A percentile compares a stretch with the other conserved stretches of the same genome.
phyloP scores from a whole-genome alignment of 768 basidiomycete genomes.

The Tylopilus sp. region DNA sequence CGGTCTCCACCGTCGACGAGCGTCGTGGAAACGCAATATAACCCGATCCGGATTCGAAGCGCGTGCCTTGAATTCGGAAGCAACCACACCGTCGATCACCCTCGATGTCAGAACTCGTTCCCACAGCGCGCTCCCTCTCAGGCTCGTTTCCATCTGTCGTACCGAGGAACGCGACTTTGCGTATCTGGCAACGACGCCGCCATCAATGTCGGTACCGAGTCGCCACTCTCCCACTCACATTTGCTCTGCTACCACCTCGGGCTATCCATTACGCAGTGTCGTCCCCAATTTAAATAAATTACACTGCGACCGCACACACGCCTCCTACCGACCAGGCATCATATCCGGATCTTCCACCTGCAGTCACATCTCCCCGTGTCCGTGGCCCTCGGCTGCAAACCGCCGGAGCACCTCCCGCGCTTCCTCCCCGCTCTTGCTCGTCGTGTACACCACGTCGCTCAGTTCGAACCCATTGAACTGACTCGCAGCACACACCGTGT shows the following conservation, averaged over 20 bases:
- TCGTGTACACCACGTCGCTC: conserved; percentile 77
- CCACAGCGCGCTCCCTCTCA: neutral
- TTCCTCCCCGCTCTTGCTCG: conserved; percentile 53
- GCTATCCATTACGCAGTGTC: conserved; percentile 13
- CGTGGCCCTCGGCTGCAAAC: conserved; percentile 45
- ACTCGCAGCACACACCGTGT: conserved; percentile 96
- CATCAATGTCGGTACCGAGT: conserved; percentile 16
- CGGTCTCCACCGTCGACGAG: neutral
- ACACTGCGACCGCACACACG: conserved; percentile 8
- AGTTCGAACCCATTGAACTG: conserved; percentile 91
- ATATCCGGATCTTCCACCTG: neutral
- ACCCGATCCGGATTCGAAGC: conserved; percentile 21
- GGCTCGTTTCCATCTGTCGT: conserved; percentile 17
- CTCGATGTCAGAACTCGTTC: conserved; percentile 20
- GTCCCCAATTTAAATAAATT: conserved; percentile 12
- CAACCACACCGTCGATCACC: conserved; percentile 29
- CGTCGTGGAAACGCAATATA: conserved; percentile 16
- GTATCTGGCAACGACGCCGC: neutral
- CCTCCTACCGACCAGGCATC: neutral
- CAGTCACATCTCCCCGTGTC: conserved; percentile 30
- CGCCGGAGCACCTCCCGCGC: conserved; percentile 49
- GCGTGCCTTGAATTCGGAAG: conserved; percentile 27
- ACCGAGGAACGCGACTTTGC: neutral
- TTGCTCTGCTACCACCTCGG: neutral
- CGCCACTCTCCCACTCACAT: neutral